phyloP scores from a whole-genome alignment of 2,329 filamentous ascomycete genomes.

The Talaromyces sp. region DNA sequence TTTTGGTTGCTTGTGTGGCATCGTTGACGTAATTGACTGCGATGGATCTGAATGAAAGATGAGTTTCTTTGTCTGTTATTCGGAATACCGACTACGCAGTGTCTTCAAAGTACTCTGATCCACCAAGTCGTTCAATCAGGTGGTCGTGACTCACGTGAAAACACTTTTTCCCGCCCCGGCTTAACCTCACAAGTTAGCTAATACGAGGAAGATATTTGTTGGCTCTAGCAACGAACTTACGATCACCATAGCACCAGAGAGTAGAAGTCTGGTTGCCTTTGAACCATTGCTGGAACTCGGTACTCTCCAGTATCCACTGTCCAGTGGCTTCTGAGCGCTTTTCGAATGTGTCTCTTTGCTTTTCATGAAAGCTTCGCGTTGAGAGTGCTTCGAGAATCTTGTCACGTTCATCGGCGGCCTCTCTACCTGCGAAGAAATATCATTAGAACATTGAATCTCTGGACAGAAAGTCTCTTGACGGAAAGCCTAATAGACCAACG shows the following conservation, averaged over 20 bases:
- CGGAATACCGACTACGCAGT: not conserved
- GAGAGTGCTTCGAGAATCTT: not conserved
- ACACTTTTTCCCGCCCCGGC: constrained; percentile 6
- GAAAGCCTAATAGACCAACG: too few species aligned
- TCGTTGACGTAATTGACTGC: not conserved
- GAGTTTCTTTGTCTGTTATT: not conserved
- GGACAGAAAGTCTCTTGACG: too few species aligned
- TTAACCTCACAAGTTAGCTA: constrained; percentile 1
- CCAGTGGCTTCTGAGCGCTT: not conserved
- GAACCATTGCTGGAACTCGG: not conserved
- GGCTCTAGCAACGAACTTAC: not conserved
- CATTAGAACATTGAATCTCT: not conserved
- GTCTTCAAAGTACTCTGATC: not conserved
- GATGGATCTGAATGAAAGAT: not conserved
- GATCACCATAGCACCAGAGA: constrained; percentile 2
- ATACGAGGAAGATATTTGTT: not conserved
- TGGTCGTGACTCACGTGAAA: not conserved
- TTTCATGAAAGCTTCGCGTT: not conserved
- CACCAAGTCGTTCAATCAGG: not conserved
- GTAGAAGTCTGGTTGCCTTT: not conserved
- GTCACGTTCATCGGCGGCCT: not conserved
- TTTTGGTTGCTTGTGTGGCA: not conserved
- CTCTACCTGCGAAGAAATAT: not conserved
- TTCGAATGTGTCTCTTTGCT: constrained; percentile 5
- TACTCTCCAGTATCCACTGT: not conserved